These are phyloP conservation scores for Zalaria obscura DNA, from an alignment of 2,329 filamentous ascomycete genomes.

Conservation along the genomic window DNA sequence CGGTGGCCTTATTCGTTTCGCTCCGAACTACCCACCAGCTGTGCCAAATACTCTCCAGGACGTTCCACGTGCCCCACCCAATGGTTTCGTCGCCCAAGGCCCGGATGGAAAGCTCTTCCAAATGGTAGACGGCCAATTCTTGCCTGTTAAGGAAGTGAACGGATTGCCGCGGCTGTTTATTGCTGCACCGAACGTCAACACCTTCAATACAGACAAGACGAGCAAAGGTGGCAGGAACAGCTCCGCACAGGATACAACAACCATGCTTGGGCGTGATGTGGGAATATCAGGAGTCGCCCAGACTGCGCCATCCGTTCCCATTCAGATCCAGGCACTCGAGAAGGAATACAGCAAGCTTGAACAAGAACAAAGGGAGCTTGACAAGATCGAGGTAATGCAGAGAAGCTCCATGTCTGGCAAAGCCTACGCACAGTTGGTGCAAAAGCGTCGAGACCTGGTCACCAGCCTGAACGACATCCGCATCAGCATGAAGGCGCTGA, in stretches of 20 bases:
- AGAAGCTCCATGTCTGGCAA: conserved; percentile 16
- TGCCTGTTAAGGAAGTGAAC: conserved; percentile 18
- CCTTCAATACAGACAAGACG: conserved; percentile 4
- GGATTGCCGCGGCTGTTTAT: conserved; percentile 20
- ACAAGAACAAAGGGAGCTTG: conserved; percentile 19
- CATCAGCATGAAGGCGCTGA: conserved; percentile 18
- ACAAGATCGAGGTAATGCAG: conserved; percentile 23
- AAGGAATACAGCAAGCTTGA: conserved; percentile 21
- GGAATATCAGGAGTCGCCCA: conserved; percentile 1
- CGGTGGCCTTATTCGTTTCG: conserved; percentile 22
- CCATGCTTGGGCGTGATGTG: background rate
- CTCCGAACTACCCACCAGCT: conserved; percentile 17
- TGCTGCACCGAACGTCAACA: conserved; percentile 20
- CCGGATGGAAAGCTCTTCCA: conserved; percentile 20
- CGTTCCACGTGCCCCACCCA: conserved; percentile 5
- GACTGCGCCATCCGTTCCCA: conserved; percentile 11
- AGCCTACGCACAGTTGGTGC: conserved; percentile 16
- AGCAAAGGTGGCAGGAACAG: conserved; percentile 6
- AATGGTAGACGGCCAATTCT: conserved; percentile 20
- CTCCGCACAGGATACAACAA: conserved; percentile 1
- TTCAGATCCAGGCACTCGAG: conserved; percentile 20
- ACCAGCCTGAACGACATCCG: conserved; percentile 18
- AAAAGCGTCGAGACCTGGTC: conserved; percentile 19
- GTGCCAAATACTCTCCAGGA: conserved; percentile 14
- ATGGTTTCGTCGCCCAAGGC: conserved; percentile 23